These are phyloP conservation scores for Fennellomyces sp. DNA, from an alignment of 371 early-diverging fungal genomes.

Conservation along the genomic window DNA sequence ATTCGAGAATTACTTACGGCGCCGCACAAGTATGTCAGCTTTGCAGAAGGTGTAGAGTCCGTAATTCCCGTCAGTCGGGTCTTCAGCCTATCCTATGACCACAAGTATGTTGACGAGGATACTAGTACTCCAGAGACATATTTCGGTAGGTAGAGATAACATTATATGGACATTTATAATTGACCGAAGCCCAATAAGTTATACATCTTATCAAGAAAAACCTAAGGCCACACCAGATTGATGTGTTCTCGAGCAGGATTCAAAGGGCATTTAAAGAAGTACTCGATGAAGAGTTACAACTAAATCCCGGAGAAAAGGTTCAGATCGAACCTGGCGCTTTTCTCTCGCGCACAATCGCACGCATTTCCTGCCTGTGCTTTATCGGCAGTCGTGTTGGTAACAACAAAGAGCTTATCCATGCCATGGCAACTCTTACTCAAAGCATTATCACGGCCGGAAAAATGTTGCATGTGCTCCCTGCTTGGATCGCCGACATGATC, in stretches of 20 bases:
- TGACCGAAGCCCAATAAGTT: neutral
- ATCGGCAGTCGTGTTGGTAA: constrained; percentile 25
- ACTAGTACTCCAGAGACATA: constrained; percentile 8
- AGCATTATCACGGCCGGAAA: constrained; percentile 32
- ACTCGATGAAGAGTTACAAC: constrained; percentile 11
- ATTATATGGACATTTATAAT: neutral
- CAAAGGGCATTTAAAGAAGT: constrained; percentile 12
- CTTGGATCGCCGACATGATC: constrained; percentile 26
- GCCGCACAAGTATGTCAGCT: constrained; percentile 3
- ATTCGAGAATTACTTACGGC: constrained; percentile 15
- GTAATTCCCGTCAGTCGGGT: constrained; percentile 8
- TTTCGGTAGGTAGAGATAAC: constrained; percentile 1
- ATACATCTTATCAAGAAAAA: constrained; percentile 33
- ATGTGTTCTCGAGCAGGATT: constrained; percentile 32
- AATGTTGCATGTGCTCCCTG: constrained; percentile 17
- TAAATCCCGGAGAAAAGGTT: constrained; percentile 23
- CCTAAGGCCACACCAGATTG: constrained; percentile 30
- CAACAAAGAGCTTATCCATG: constrained; percentile 20
- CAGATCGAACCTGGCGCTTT: constrained; percentile 9
- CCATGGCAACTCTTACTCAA: constrained; percentile 34
- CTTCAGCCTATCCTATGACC: constrained; percentile 5
- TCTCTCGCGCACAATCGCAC: constrained; percentile 18
- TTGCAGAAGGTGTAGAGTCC: constrained; percentile 14
- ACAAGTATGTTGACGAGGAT: constrained; percentile 5
- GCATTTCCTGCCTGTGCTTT: constrained; percentile 35